Conservation (phyloP, 208 protist species). For the Phytomonas francai region DNA sequence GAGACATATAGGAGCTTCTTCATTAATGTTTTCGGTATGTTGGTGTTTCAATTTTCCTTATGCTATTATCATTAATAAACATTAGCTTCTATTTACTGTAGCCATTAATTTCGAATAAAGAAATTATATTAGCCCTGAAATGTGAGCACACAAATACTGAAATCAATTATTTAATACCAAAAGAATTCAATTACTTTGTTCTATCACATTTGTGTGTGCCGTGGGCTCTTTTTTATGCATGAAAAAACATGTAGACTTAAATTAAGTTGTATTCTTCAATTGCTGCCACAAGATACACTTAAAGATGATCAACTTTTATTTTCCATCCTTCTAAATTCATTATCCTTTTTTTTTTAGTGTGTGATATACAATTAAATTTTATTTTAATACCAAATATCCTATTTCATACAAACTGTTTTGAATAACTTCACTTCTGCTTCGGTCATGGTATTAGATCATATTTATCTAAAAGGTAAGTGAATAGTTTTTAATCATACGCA, state of each 20-base stretch:
- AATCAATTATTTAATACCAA: conserved; percentile 3
- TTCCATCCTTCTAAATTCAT: conserved; percentile 3
- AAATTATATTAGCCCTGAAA: neutral
- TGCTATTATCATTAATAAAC: conserved; percentile 1
- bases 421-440: neutral
- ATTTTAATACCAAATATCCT: conserved; percentile 3
- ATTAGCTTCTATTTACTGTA: conserved; percentile 11
- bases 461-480: neutral
- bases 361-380: conserved; percentile 6
- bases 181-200: conserved; percentile 4
- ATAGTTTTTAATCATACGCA: neutral
- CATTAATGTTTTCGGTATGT: neutral
- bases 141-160: neutral
- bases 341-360: conserved; percentile 5
- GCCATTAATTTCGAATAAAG: conserved; percentile 1
- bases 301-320: conserved; percentile 1
- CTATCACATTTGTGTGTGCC: neutral
- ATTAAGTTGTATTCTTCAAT: conserved; percentile 9
- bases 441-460: neutral
- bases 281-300: neutral
- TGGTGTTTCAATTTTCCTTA: conserved; percentile 12
- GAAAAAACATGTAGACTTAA: neutral
- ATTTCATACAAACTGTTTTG: neutral
- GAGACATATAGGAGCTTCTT: neutral
- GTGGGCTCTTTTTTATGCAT: neutral